Conservation (phyloP, 2,329 filamentous ascomycete species). For the Pseudogymnoascus sp. region DNA sequence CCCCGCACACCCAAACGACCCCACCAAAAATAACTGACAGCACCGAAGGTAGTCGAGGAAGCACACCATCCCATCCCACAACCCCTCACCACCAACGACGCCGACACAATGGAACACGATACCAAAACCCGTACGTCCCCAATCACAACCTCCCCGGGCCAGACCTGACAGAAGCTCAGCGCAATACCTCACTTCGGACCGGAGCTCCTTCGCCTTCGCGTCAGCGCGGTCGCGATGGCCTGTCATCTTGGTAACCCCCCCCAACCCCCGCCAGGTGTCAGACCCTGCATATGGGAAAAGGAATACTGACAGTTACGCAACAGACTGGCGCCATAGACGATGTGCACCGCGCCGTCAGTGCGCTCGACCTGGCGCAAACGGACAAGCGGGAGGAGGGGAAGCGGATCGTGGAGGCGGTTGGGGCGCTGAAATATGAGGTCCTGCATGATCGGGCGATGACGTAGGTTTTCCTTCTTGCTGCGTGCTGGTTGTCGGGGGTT, state of each 20-base stretch:
- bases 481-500: not conserved
- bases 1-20: not conserved
- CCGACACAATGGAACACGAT: conserved; percentile 59
- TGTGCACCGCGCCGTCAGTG: conserved; percentile 66
- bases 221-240: conserved; percentile 89
- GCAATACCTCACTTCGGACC: conserved; percentile 71
- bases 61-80: not conserved
- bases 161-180: conserved; percentile 39
- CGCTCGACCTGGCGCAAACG: conserved; percentile 44
- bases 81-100: not conserved
- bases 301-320: conserved; percentile 18
- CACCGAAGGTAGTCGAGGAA: not conserved
- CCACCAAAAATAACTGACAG: not conserved
- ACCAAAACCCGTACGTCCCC: conserved; percentile 59
- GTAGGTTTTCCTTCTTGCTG: conserved; percentile 41
- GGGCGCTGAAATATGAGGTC: conserved; percentile 84
- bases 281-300: not conserved
- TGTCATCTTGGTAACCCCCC: conserved; percentile 66
- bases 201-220: conserved; percentile 75
- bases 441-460: conserved; percentile 77
- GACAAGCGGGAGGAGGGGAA: conserved; percentile 75
- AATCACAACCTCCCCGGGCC: not conserved
- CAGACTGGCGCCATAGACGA: conserved; percentile 92
- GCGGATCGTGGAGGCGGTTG: conserved; percentile 70
- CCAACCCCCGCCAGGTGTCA: not conserved